These are phyloP conservation scores for Eucalyptus fibrosa DNA, from an alignment of 345 rosid genomes.

Conservation along the genomic window DNA sequence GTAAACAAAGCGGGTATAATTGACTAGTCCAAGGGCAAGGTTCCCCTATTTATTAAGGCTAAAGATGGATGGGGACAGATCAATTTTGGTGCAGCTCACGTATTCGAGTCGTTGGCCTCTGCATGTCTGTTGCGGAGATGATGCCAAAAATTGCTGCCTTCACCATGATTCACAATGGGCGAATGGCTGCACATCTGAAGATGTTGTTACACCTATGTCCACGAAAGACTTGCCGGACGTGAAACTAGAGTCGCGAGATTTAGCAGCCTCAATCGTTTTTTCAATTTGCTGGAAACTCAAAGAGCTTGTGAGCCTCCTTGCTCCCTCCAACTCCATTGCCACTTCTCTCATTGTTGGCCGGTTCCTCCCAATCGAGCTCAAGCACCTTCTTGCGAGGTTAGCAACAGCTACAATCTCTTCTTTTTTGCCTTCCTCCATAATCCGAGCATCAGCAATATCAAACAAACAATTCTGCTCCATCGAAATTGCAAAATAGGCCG, in stretches of 20 bases:
- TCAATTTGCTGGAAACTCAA: not conserved
- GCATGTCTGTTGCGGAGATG: not conserved
- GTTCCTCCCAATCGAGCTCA: not conserved
- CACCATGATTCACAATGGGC: not conserved
- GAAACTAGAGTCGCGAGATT: not conserved
- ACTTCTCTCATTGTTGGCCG: not conserved
- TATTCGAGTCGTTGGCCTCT: not conserved
- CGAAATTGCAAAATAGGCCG: not conserved
- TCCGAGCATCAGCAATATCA: not conserved
- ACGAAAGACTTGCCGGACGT: not conserved
- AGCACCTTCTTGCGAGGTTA: not conserved
- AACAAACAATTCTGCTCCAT: not conserved
- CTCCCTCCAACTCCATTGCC: not conserved
- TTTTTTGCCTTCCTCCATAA: not conserved
- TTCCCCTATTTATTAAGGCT: not conserved
- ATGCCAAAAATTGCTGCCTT: not conserved
- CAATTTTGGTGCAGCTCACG: not conserved
- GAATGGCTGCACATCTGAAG: not conserved
- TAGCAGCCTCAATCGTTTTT: not conserved
- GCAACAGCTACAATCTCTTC: not conserved
- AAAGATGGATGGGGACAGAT: no score
- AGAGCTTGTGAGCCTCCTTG: not conserved
- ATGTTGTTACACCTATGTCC: not conserved
- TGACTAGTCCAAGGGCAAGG: not conserved
- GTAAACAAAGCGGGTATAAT: not conserved